Percentiles rank a stretch among this genome's conserved stretches.
phyloP scores from a whole-genome alignment of 2,329 filamentous ascomycete species.

The Hypomyces rosellus region DNA sequence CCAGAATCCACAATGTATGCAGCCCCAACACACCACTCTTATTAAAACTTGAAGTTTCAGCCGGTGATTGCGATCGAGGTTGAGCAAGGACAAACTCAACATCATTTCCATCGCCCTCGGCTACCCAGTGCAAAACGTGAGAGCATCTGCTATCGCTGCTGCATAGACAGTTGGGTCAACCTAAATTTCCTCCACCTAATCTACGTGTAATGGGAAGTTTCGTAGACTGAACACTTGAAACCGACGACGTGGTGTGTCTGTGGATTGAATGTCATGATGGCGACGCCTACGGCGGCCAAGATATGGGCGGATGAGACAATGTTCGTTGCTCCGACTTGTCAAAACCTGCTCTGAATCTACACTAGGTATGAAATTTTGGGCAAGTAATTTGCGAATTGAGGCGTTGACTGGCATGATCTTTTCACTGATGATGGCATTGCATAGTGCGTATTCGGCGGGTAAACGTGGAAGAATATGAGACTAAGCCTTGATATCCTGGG shows the following conservation, averaged over 20 bases:
- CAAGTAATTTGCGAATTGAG: constrained; percentile 13
- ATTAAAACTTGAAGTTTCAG: no score
- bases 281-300: constrained; percentile 32
- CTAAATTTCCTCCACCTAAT: no score
- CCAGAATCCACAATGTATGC: no score
- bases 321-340: constrained; percentile 28
- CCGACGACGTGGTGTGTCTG: background rate
- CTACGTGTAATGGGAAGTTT: constrained; percentile 33
- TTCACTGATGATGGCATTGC: constrained; percentile 24
- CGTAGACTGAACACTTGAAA: constrained; percentile 33
- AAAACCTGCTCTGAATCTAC: constrained; percentile 1
- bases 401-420: constrained; percentile 19
- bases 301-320: constrained; percentile 45
- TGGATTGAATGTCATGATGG: background rate
- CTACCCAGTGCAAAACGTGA: no score
- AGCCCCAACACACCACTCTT: no score
- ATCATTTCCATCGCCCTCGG: no score
- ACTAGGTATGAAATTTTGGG: constrained; percentile 14
- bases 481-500: constrained; percentile 10
- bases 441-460: constrained; percentile 14
- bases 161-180: no score
- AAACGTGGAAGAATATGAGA: constrained; percentile 16
- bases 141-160: no score
- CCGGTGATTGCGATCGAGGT: no score
- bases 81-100: no score